Conservation (phyloP, 306 rosid species). For the Pterocarpus santalinus region DNA sequence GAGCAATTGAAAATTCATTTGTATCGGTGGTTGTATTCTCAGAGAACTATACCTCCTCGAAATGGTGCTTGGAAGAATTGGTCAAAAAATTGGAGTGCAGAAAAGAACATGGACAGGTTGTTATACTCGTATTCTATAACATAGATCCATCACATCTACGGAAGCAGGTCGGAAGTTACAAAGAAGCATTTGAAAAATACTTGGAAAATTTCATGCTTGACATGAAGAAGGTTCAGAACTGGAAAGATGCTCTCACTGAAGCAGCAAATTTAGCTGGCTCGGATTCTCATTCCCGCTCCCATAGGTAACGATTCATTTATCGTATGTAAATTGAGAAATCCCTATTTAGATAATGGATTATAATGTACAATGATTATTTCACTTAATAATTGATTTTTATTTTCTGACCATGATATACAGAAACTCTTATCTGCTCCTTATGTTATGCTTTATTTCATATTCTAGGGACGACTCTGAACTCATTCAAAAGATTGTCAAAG, state of each 20-base stretch:
- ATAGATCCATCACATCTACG: background rate
- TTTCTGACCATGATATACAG: too few relatives aligned
- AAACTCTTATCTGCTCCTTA: too few relatives aligned
- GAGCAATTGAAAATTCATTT: background rate
- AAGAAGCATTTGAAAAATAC: background rate
- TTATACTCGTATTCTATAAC: background rate
- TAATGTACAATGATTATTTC: too few relatives aligned
- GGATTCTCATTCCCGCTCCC: background rate
- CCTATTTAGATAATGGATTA: too few relatives aligned
- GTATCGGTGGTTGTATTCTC: background rate
- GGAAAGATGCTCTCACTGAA: background rate
- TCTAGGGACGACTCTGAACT: conserved; percentile 24
- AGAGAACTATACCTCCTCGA: background rate
- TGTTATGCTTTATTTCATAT: background rate
- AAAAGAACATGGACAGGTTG: background rate
- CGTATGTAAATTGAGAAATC: too few relatives aligned
- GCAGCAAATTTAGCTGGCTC: background rate
- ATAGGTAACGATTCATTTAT: background rate
- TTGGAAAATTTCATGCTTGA: background rate
- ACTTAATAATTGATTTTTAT: too few relatives aligned
- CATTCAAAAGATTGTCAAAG: background rate
- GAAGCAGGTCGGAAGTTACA: background rate
- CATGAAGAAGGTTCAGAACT: background rate
- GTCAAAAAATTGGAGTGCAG: background rate
- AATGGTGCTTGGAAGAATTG: background rate